Percentiles rank a stretch among this genome's conserved stretches.
Conservation (phyloP, 164 flowering plant genomes). For the Warburgia ugandensis region DNA sequence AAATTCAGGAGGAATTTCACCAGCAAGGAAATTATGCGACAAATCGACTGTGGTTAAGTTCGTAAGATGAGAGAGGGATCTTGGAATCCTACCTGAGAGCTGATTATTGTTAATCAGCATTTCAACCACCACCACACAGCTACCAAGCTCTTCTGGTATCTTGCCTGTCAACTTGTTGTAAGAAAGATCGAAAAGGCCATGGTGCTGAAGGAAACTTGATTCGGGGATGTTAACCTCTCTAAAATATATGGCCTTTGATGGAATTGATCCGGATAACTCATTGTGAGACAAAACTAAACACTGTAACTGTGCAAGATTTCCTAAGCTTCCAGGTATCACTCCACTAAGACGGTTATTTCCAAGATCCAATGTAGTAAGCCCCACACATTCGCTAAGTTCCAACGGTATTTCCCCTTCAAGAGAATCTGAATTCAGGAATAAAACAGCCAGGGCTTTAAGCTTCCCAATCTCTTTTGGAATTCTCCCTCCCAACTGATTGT, state of each 20-base stretch:
- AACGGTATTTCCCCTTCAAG: conserved; percentile 48
- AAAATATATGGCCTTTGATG: conserved; percentile 37
- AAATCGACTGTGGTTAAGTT: conserved; percentile 65
- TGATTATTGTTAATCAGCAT: conserved; percentile 48
- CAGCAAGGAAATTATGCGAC: conserved; percentile 46
- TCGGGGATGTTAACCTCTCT: conserved; percentile 53
- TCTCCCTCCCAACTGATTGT: conserved; percentile 43
- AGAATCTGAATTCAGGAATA: conserved; percentile 49
- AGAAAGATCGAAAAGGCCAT: conserved; percentile 66
- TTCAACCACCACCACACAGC: conserved; percentile 47
- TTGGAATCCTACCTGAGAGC: conserved; percentile 62
- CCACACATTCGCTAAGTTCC: conserved; percentile 41
- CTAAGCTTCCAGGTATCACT: conserved; percentile 18
- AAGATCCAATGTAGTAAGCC: conserved; percentile 55
- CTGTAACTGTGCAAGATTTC: conserved; percentile 42
- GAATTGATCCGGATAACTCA: conserved; percentile 50
- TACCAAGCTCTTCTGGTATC: conserved; percentile 63
- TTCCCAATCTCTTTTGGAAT: conserved; percentile 62
- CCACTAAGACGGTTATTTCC: conserved; percentile 43
- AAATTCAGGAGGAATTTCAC: conserved; percentile 45
- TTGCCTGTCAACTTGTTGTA: conserved; percentile 51
- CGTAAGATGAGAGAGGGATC: conserved; percentile 36
- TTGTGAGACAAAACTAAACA: conserved; percentile 72
- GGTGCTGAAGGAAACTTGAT: conserved; percentile 62
- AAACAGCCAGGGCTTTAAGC: conserved; percentile 43